phyloP scores from a whole-genome alignment of 306 rosid genomes.

The Quercus wislizeni region DNA sequence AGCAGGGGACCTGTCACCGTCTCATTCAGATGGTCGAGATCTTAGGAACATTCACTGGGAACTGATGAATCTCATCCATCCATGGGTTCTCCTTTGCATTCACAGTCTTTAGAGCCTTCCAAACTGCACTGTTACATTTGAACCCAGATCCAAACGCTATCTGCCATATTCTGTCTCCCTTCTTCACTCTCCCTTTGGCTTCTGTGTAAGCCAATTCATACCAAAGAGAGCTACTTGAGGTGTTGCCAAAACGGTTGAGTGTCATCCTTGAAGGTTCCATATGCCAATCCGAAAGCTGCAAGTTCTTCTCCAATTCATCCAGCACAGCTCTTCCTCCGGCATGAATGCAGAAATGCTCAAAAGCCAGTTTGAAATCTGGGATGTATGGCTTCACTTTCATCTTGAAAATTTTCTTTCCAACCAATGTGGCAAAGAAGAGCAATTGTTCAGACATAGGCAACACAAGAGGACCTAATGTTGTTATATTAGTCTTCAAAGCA shows the following conservation, averaged over 20 bases:
- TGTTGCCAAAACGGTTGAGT: constrained; percentile 61
- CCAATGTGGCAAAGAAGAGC: constrained; percentile 49
- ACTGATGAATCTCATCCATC: constrained; percentile 53
- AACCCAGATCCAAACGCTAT: constrained; percentile 69
- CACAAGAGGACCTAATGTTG: constrained; percentile 62
- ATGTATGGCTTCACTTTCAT: constrained; percentile 58
- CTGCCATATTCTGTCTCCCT: constrained; percentile 63
- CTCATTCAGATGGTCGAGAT: constrained; percentile 31
- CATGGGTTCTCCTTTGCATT: constrained; percentile 51
- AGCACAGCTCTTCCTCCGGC: constrained; percentile 69
- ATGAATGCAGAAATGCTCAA: constrained; percentile 66
- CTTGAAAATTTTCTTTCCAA: constrained; percentile 47
- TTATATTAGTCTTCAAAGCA: constrained; percentile 63
- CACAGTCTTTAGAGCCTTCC: constrained; percentile 54
- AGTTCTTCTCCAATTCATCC: constrained; percentile 64
- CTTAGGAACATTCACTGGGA: constrained; percentile 57
- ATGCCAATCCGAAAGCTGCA: constrained; percentile 52
- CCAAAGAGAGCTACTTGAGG: constrained; percentile 70
- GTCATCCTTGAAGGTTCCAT: constrained; percentile 77
- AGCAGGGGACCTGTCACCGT: background rate
- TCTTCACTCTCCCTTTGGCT: constrained; percentile 54
- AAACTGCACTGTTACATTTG: constrained; percentile 60
- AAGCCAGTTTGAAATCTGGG: constrained; percentile 63
- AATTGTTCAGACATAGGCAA: constrained; percentile 64
- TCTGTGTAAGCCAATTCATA: constrained; percentile 58